Evolutionary conservation across 352 stramenopile genomes (phyloP), one percentile per base, ranked within the genome.

Genomic region (Thraustochytrium sp.): DNA sequence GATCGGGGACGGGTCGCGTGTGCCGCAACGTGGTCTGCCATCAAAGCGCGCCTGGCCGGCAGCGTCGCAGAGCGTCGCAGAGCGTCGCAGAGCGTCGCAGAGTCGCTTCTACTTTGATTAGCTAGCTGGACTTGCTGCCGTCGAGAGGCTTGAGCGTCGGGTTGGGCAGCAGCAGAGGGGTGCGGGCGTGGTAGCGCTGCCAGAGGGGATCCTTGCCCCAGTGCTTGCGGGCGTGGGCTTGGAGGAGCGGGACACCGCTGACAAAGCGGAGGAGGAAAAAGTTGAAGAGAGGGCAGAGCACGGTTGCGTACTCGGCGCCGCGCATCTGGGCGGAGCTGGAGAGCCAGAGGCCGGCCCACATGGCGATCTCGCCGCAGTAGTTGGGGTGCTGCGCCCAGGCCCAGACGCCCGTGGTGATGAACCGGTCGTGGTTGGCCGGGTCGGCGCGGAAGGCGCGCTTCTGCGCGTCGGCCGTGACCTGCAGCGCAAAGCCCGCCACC

Each of bases 351-450:
- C 90, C 89, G 55, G 91, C 31, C 90, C 90, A 94, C 84, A 95
- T 92, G 55, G 88, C 87, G 83, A 95, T 94, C 86, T 95, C 92
- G 9, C 92, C 91, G 61, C 87, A 92, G 85, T 95, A 94, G 83
- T 94, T 95, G 0, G 91, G 92, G 87, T 95, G 92, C 63, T 92
- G 92, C 59, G 90, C 93, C 88, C 93, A 94, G 76, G 82, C 72
- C 92, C 92, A 95, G 11, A 95, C 85, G 1, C 91, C 91, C 4
- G 78, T 86, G 36, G 88, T 88, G 64, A 95, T 95, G 80, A 95
- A 95, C 82, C 91, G 88, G 64, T 87, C 89, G 72, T 93, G 89
- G 80, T 94, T 94, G 68, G 76, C 55, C 48, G 86, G 38, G 77
- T 93, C 87, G 31, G 74, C 86, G 23, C 89, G 89, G 85, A 95